These are phyloP conservation scores for Geotrichum armillariae DNA, from an alignment of 1,139 yeast genomes.

Conservation along the genomic window DNA sequence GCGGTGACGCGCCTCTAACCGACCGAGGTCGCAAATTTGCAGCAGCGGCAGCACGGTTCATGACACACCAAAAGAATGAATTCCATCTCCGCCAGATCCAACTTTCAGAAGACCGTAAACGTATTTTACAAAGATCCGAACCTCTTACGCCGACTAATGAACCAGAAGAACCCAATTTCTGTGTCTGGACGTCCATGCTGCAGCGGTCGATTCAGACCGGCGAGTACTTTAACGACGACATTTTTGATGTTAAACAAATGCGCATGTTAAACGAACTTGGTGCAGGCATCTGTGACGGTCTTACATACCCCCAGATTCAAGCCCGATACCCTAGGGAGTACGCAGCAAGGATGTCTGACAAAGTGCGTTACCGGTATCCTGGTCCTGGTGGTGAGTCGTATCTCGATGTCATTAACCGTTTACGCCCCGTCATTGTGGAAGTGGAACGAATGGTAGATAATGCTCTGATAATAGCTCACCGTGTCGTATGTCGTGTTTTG, in stretches of 20 bases:
- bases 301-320: slow-evolving; percentile 85
- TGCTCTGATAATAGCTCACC: slow-evolving; percentile 76
- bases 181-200: slow-evolving; percentile 93
- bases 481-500: slow-evolving; percentile 86
- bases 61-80: slow-evolving; percentile 67
- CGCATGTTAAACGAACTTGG: slow-evolving; percentile 92
- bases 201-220: slow-evolving; percentile 78
- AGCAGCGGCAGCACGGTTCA: slow-evolving; percentile 68
- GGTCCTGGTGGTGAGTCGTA: slow-evolving; percentile 98
- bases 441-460: slow-evolving; percentile 90
- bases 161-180: slow-evolving; percentile 67
- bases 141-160: slow-evolving; percentile 40
- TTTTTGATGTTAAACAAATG: slow-evolving; percentile 80
- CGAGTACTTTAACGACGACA: slow-evolving; percentile 57
- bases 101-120: slow-evolving; percentile 45
- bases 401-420: slow-evolving; percentile 85
- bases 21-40: slow-evolving; percentile 76
- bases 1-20: slow-evolving; percentile 88
- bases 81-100: slow-evolving; percentile 67
- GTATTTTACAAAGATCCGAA: slow-evolving; percentile 32
- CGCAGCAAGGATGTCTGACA: slow-evolving; percentile 69
- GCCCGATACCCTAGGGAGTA: slow-evolving; percentile 73
- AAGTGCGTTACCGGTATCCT: slow-evolving; percentile 84
- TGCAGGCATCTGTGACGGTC: slow-evolving; percentile 88
- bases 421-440: slow-evolving; percentile 88